phyloP scores from a whole-genome alignment of 2,329 filamentous ascomycete genomes.

The Lomentospora prolificans region DNA sequence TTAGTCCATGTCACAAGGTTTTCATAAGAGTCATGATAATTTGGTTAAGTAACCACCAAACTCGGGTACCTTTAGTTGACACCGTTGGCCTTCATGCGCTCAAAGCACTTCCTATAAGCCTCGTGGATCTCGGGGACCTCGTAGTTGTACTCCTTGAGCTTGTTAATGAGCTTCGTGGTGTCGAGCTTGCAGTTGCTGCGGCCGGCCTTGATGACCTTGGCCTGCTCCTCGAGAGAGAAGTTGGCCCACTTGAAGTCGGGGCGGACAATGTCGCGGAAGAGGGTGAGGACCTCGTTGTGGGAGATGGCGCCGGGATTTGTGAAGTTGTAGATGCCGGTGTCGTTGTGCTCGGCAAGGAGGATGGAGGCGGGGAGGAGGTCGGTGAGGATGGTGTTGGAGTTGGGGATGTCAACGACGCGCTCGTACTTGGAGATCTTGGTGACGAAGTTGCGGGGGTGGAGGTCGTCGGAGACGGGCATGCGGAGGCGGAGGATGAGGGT shows the following conservation, averaged over 20 bases:
- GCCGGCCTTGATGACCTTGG: constrained; percentile 57
- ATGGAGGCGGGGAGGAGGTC: constrained; percentile 54
- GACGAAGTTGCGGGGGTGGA: constrained; percentile 57
- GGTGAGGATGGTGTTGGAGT: constrained; percentile 57
- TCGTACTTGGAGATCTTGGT: constrained; percentile 60
- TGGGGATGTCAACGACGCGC: constrained; percentile 56
- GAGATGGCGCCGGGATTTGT: constrained; percentile 61
- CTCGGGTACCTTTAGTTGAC: constrained; percentile 40
- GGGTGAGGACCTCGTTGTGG: constrained; percentile 56
- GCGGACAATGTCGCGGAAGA: constrained; percentile 55
- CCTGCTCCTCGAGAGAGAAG: constrained; percentile 56
- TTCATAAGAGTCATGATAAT: neutral
- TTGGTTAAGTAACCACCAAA: neutral
- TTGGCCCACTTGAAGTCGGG: constrained; percentile 54
- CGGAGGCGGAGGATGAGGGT: constrained; percentile 55
- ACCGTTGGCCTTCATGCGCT: constrained; percentile 50
- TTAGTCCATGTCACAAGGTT: neutral
- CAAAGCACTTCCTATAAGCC: constrained; percentile 52
- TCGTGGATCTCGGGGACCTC: constrained; percentile 52
- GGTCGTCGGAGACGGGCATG: constrained; percentile 60
- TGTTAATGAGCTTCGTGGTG: constrained; percentile 48
- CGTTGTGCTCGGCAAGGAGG: constrained; percentile 48
- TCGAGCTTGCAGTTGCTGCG: constrained; percentile 58
- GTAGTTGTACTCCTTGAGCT: constrained; percentile 49
- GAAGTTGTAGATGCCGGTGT: constrained; percentile 59